Percentiles rank a stretch among this genome's conserved stretches.
These are phyloP conservation scores for Verticillium dahliae DNA, from an alignment of 2,329 filamentous ascomycete genomes.

Conservation along the genomic window DNA sequence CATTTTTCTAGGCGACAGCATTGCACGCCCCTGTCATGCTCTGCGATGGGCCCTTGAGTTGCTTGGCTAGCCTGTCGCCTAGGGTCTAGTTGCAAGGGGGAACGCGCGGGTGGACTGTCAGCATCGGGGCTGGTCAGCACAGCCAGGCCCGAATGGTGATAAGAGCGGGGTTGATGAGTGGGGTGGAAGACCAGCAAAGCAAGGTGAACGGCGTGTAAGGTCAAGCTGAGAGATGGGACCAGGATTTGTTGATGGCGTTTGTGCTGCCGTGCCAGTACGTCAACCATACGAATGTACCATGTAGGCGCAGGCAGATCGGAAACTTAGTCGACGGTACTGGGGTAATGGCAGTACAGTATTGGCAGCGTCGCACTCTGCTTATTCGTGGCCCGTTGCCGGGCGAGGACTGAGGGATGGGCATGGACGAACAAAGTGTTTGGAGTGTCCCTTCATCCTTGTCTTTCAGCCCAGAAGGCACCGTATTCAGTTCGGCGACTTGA, in stretches of 20 bases:
- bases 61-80: slow-evolving; percentile 4
- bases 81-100: background rate
- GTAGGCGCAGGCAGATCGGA: background rate
- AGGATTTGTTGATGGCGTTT: background rate
- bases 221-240: background rate
- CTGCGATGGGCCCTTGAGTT: slow-evolving; percentile 21
- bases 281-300: background rate
- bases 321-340: background rate
- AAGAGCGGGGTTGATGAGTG: slow-evolving; percentile 8
- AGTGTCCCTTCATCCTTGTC: slow-evolving; percentile 8
- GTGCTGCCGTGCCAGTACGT: background rate
- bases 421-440: slow-evolving; percentile 1
- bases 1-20: background rate
- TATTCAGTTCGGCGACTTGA: background rate
- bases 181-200: slow-evolving; percentile 3
- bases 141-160: slow-evolving; percentile 6
- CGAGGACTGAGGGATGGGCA: slow-evolving; percentile 6
- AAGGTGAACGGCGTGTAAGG: background rate
- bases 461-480: slow-evolving; percentile 10
- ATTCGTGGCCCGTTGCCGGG: background rate
- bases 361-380: slow-evolving; percentile 4
- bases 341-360: background rate
- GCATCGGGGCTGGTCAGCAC: slow-evolving; percentile 6
- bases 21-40: background rate
- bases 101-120: slow-evolving; percentile 4